Evolutionary conservation across 176 grass and related monocot genomes (phyloP).

Genomic region (Rhipidocladum racemiflorum): DNA sequence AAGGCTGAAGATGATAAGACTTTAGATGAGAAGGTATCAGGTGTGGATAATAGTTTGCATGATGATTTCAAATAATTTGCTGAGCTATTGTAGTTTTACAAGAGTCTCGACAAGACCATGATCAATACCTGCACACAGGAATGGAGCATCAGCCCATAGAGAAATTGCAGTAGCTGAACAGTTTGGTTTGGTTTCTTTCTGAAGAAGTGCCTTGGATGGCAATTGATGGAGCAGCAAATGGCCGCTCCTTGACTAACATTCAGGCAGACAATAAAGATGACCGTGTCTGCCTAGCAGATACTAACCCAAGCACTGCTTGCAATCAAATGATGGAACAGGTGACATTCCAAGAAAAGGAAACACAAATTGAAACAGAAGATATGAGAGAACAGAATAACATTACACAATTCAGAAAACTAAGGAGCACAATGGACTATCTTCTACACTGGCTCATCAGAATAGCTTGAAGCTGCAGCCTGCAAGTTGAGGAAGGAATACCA

Average conservation of each 20-base stretch:
- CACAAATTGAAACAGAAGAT: slow-evolving; percentile 25
- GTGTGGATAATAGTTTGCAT: slow-evolving; percentile 19
- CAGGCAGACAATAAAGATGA: slow-evolving; percentile 37
- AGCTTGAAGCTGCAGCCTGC: slow-evolving; percentile 28
- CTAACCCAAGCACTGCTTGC: slow-evolving; percentile 28
- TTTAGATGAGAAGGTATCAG: slow-evolving; percentile 25
- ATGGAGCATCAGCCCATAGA: slow-evolving; percentile 20
- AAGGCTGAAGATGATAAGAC: slow-evolving; percentile 41
- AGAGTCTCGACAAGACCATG: slow-evolving; percentile 61
- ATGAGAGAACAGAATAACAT: slow-evolving; percentile 35
- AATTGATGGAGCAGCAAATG: slow-evolving; percentile 34
- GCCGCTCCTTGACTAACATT: slow-evolving; percentile 21
- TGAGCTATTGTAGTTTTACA: slow-evolving; percentile 55
- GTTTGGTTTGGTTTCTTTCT: slow-evolving; percentile 35
- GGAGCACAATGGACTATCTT: slow-evolving; percentile 21
- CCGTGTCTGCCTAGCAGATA: slow-evolving; percentile 28
- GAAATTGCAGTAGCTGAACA: slow-evolving; percentile 27
- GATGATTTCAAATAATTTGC: slow-evolving; percentile 38
- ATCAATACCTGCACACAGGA: slow-evolving; percentile 54
- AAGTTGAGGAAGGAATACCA: slow-evolving; percentile 40
- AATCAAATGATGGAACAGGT: slow-evolving; percentile 37
- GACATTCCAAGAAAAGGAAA: slow-evolving; percentile 37
- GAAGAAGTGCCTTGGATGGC: slow-evolving; percentile 28
- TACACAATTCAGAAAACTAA: slow-evolving; percentile 43
- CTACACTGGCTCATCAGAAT: slow-evolving; percentile 34